Percentiles rank a stretch among this genome's conserved stretches.
Conservation (phyloP, 116 monocot species). For the Cymodocea nodosa region DNA sequence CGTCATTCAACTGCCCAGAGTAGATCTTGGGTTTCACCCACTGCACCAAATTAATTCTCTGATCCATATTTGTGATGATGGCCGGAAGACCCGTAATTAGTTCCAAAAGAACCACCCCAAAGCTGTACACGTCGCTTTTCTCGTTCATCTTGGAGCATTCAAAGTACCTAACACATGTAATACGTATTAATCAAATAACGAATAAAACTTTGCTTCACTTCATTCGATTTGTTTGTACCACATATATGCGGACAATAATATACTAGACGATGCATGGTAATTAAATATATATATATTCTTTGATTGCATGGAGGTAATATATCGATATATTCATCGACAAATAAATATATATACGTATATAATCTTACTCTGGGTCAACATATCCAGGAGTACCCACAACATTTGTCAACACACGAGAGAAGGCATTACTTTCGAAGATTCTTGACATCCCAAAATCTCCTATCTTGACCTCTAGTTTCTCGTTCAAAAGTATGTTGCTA, state of each 20-base stretch:
- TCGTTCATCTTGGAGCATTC: background rate
- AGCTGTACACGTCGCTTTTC: constrained; percentile 15
- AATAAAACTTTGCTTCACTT: background rate
- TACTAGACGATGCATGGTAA: background rate
- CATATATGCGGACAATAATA: background rate
- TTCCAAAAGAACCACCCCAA: constrained; percentile 9
- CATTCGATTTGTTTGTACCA: background rate
- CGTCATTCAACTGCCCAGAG: background rate
- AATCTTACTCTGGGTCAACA: constrained; percentile 50
- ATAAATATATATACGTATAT: background rate
- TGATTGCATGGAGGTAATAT: too few species aligned
- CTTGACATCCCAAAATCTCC: constrained; percentile 15
- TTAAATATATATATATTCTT: too few species aligned
- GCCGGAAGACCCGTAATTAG: constrained; percentile 2
- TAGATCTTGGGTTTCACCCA: background rate
- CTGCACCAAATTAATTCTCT: background rate
- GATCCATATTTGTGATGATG: background rate
- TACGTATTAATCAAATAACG: background rate
- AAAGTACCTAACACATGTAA: constrained; percentile 5
- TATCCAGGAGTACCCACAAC: constrained; percentile 70
- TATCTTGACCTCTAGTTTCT: constrained; percentile 2
- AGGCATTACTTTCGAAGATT: constrained; percentile 6
- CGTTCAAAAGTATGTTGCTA: constrained; percentile 10
- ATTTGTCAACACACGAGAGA: constrained; percentile 37
- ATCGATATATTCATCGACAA: too few species aligned